Base-by-base conservation (phyloP, 495 filamentous ascomycete genomes). In the Trichoderma gamsii region DNA sequence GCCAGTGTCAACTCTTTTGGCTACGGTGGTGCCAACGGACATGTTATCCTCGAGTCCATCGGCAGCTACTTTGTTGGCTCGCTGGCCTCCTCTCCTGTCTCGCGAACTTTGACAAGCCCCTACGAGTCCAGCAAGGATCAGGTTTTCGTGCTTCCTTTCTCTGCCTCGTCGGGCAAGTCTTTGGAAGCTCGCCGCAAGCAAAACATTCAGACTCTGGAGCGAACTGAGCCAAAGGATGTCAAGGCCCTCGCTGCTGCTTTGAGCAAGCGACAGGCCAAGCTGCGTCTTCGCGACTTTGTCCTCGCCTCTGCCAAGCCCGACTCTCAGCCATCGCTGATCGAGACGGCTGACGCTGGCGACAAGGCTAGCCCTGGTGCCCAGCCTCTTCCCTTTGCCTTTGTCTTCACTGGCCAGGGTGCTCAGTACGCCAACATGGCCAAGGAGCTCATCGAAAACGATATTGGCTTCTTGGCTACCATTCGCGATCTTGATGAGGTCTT, bases 361-460 rank as follows among this genome's bases (percentile, higher is more conserved):
- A 77, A 32, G 65, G 73, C 43, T 41, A 49, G 0, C 56, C 25
- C 56, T 9, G 25, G 56, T 12, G 25, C 56, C 3, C 56, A 61
- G 25, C 71, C 75, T 1, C 75, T 80, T 4, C 76, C 74, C 25
- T 70, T 83, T 51, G 80, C 78, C 7, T 83, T 83, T 67, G 77
- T 83, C 46, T 83, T 81, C 69, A 83, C 81, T 6, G 81, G 81
- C 12, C 80, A 82, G 68, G 80, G 80, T 43, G 80, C 80, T 29
- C 82, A 87, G 67, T 88, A 83, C 83, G 70, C 79, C 44, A 81
- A 79, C 32, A 88, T 88, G 86, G 85, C 85, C 1, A 80, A 82
- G 1, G 84, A 85, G 72, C 78, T 87, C 0, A 74, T 84, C 32
- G 68, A 70, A 0, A 76, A 78, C 25, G 84, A 81, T 61, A 78